Evolutionary conservation across 768 basidiomycete genomes (phyloP).

Genomic region (Melanogaster broomeanus): DNA sequence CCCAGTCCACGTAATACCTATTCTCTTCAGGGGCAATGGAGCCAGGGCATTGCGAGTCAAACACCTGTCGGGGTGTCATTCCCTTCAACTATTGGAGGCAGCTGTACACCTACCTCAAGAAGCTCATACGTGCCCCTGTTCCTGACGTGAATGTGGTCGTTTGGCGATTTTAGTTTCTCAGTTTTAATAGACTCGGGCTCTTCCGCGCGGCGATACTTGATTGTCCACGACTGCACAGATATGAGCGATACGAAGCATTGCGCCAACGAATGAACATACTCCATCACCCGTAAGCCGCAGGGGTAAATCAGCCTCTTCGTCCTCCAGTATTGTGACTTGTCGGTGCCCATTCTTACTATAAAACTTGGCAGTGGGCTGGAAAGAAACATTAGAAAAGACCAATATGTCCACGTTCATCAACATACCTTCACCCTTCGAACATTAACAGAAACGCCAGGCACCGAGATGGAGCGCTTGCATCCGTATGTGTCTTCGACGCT

Average conservation of each 20-base stretch:
- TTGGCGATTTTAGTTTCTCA: slow-evolving; percentile 55
- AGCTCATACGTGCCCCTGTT: slow-evolving; percentile 79
- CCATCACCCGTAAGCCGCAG: slow-evolving; percentile 89
- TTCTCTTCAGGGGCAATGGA: slow-evolving; percentile 57
- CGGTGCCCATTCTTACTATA: slow-evolving; percentile 66
- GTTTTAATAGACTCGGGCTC: slow-evolving; percentile 41
- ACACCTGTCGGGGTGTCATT: slow-evolving; percentile 49
- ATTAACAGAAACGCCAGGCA: slow-evolving; percentile 80
- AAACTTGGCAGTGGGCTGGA: slow-evolving; percentile 84
- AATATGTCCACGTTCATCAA: background rate
- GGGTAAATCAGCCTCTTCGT: slow-evolving; percentile 71
- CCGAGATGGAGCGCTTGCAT: slow-evolving; percentile 75
- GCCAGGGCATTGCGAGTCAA: slow-evolving; percentile 86
- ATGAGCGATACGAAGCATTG: slow-evolving; percentile 4
- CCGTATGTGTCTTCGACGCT: slow-evolving; percentile 88
- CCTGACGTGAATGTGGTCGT: slow-evolving; percentile 73
- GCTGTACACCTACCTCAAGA: slow-evolving; percentile 48
- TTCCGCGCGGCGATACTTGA: slow-evolving; percentile 67
- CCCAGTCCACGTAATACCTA: slow-evolving; percentile 74
- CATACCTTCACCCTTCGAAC: slow-evolving; percentile 78
- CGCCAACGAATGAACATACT: slow-evolving; percentile 46
- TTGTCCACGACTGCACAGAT: slow-evolving; percentile 74
- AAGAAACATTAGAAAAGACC: background rate
- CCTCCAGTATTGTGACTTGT: slow-evolving; percentile 68
- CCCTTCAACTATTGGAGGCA: background rate